Evolutionary conservation across 164 flowering plant species (phyloP), one percentile per base, ranked within the genome.

Genomic region (Vitis cinerea): DNA sequence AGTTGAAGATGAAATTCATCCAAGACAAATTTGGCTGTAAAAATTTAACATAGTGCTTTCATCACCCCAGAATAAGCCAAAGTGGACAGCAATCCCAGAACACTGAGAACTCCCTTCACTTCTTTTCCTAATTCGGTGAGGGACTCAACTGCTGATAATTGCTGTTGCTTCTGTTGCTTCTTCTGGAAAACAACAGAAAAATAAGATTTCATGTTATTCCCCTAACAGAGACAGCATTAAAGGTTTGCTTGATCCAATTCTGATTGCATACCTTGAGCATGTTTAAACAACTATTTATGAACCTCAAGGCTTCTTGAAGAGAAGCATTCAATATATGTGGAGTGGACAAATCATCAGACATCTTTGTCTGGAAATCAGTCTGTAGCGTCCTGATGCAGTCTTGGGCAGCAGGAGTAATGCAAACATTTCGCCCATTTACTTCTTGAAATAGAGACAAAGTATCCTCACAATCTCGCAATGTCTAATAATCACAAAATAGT

Each of bases 291-390:
- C 67, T 82, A 71, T 92, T 93, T 31, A 91, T 86, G 64, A 84
- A 70, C 80, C 76, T 89, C 72, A 96, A 72, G 29, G 85, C 84
- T 14, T 91, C 97, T 66, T 72, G 76, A 65, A 90, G 84, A 64
- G 89, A 72, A 69, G 83, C 80, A 68, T 76, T 88, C 71, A 93
- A 69, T 47, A 91, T 67, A 4, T 77, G 82, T 1, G 85, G 73
- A 23, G 93, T 86, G 67, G 83, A 90, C 83, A 93, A 65, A 75
- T 93, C 98, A 88, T 91, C 97, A 15, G 92, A 81, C 90, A 93
- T 83, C 72, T 87, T 84, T 15, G 72, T 55, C 74, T 86, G 69
- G 50, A 95, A 89, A 60, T 89, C 94, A 19, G 49, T 74, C 2
- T 56, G 86, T 58, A 93, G 81, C 63, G 83, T 84, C 3, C 19